Percentiles rank a stretch among this genome's conserved stretches.
Conservation (phyloP, 257 asterid genomes). For the Anisodus acutangulus region DNA sequence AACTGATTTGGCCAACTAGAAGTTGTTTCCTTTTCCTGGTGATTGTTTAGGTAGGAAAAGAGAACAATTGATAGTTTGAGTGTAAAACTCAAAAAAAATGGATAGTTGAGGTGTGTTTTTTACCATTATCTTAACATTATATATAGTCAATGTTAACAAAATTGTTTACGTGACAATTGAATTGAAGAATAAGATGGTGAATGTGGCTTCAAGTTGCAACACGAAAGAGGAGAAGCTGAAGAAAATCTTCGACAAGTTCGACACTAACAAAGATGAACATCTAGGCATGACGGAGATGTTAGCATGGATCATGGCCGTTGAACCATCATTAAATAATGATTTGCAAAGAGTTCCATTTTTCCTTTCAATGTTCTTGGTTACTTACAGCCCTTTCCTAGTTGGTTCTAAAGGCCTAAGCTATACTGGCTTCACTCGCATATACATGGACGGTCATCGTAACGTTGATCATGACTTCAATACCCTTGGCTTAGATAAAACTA, state of each 20-base stretch:
- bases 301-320: not conserved
- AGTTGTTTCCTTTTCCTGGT: no score
- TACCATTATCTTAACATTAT: no score
- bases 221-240: not conserved
- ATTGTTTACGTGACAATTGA: no score
- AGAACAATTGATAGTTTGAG: no score
- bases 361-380: not conserved
- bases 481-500: no score
- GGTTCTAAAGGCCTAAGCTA: not conserved
- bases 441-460: not conserved
- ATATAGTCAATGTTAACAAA: no score
- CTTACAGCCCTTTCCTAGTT: not conserved
- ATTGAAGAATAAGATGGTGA: not conserved
- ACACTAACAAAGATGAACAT: not conserved
- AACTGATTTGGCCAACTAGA: no score
- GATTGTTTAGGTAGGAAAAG: no score
- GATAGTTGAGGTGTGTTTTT: no score
- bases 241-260: not conserved
- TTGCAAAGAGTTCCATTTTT: not conserved
- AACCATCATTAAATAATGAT: not conserved
- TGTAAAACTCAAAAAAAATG: no score
- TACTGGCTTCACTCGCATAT: not conserved
- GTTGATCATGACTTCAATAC: not conserved
- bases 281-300: not conserved
- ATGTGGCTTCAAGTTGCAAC: not conserved